Base-by-base conservation (phyloP, 2,329 filamentous ascomycete genomes). In the Coleophoma cylindrospora region DNA sequence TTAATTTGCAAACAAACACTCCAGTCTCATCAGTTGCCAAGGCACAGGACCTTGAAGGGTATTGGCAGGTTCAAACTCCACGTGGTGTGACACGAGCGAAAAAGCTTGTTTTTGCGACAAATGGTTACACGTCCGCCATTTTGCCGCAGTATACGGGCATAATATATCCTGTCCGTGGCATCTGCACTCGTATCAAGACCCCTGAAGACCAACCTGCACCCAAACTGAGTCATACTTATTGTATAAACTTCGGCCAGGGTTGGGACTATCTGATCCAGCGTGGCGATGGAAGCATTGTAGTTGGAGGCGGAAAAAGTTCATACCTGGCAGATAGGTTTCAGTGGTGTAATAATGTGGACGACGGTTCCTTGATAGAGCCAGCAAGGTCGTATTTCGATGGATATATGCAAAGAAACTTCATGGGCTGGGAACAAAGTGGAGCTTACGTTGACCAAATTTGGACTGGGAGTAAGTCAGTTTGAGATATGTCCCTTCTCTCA, bases 81-180 rank as follows among this genome's bases (percentile, higher is more conserved):
- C 74, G 83, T 17, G 85, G 84, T 13, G 61, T 52, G 0, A 74
- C 84, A 45, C 62, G 57, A 7, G 72, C 84, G 1, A 70, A 68
- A 19, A 74, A 74, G 34, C 69, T 88, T n/a, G 68, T 88, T 22
- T 72, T 84, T 37, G 83, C 84, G 9, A 86, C 80, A 2, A 89
- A 89, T 57, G 84, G 71, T 13, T 88, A 87, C 62, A 85, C 82
- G 0, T 76, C 80, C 1, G 72, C 77, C 14, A 62, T 88, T 9
- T 68, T 84, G 1, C 81, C 82, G 0, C 62, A 74, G 48, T 86
- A 85, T 61, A 66, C 70, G 7, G 72, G 77, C 52, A 74, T 78
- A 12, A 86, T 88, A 50, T 73, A 84, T 8, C 84, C 84, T 0
- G 74, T 77, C 3, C 74, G 83, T 37, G 84, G 80, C 0, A 66